Evolutionary conservation across 176 grass and related monocot genomes (phyloP), one percentile per base, ranked within the genome.

Genomic region (Aegilops longissima): DNA sequence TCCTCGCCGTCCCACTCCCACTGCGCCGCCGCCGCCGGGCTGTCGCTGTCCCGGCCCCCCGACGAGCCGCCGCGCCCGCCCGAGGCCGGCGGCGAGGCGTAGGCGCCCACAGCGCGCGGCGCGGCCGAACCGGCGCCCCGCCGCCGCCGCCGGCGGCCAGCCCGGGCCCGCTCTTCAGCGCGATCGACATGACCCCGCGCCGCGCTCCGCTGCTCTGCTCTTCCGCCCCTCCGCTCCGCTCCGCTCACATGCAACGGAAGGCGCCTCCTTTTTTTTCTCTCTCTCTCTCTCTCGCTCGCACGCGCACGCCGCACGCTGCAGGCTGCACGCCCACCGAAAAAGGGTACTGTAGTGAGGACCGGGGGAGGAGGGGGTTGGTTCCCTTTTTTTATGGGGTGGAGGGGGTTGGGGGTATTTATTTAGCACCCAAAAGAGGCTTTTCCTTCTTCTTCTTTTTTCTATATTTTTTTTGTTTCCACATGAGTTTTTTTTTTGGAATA

Each of bases 101-200:
- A 89, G 79, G 80, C 87, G 78, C n/a, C 88, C 85, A 79, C 88
- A 91, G 61, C 88, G 81, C 16, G 63, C 62, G 63, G 75, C 79
- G 67, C 83, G 82, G 52, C 72, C 81, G 84, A 86, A 89, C 77
- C 77, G 47, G 44, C 44, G 70, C 45, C 49, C 18, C 49, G 44
- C 23, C 61, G 23, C 38, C 21, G n/a, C 71, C 71, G 30, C 92
- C 79, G 18, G 78, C 61, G 45, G 81, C 71, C 20, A 89, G 77
- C n/a, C 79, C 73, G 20, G 81, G 69, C 47, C 87, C 84, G 79
- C 87, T 78, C 68, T 86, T 87, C 82, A 95, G 90, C 35, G 89
- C 89, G 84, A 97, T 90, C 84, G 92, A 93, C 95, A 97, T 97
- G 88, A 80, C 73, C 70, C 76, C 78, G 70, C 87, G 54, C 80